Evolutionary conservation across 305 asterid species (phyloP).

Genomic region (Fraxinus platypoda): DNA sequence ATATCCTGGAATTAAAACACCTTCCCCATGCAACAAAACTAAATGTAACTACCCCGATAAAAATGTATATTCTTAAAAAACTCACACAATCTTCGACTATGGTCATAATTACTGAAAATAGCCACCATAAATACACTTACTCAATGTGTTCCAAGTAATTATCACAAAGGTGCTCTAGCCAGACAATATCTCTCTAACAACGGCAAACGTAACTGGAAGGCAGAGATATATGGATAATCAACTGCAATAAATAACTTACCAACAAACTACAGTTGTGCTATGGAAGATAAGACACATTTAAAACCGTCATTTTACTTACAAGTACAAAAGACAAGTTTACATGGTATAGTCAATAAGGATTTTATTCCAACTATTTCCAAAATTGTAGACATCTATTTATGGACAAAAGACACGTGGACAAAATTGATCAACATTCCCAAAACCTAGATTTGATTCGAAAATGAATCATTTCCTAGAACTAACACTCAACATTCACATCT

Average conservation of each 20-base stretch:
- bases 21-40: background rate
- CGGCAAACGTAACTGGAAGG: background rate
- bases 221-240: background rate
- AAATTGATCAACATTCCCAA: conserved; percentile 10
- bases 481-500: conserved; percentile 7
- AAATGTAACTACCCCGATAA: background rate
- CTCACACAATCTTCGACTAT: background rate
- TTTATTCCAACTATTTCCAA: conserved; percentile 5
- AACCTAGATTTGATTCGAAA: background rate
- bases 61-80: background rate
- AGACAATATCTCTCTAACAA: background rate
- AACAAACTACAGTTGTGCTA: background rate
- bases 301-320: background rate
- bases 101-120: background rate
- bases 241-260: background rate
- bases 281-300: background rate
- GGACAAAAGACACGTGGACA: conserved; percentile 17
- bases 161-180: background rate
- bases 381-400: background rate
- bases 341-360: background rate
- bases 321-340: background rate
- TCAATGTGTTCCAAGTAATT: background rate
- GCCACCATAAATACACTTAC: background rate
- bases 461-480: conserved; percentile 10
- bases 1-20: background rate